Base-by-base conservation (phyloP, 441 rosid genomes). In the Pelargonium fulgidum region DNA sequence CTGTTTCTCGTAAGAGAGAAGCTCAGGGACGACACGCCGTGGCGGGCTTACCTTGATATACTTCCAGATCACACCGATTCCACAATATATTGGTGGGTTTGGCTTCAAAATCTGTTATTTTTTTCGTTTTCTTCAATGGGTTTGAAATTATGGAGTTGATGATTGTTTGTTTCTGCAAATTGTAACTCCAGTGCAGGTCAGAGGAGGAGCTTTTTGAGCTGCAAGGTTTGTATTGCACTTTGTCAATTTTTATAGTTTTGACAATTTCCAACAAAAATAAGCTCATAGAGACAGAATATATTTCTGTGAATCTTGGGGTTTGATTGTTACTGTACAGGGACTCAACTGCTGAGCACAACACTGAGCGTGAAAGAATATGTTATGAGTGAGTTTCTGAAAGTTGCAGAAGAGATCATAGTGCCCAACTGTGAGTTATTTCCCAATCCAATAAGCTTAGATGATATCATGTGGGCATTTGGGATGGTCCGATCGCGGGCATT, bases 161-260 rank as follows among this genome's bases (percentile, higher is more conserved):
- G 54, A 62, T 56, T 50, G 20, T 64, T 64, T 62, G 10, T 52
- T 62, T 70, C 80, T 72, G 79, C 81, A 61, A 75, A 77, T 84
- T 83, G 62, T 17, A 19, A 56, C 63, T 58, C 63, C 97, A 91
- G 97, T 79, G 85, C 97, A 94, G 99, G 97, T 91, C 97, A 77
- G 96, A 91, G 81, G 91, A 89, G 77, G 99, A 91, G 87, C 90
- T 91, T 68, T 86, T 82, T 66, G 89, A 91, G 83, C 85, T 94
- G 73, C 87, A 87, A 87, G 99, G 99, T 93, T 70, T 73, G 82
- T 54, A 9, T 39, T 41, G 41, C n/a, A 52, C 41, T 20, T 58
- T 9, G 33, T 66, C 22, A 39, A 3, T n/a, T 13, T 36, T 20
- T n/a, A 39, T 3, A 39, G 24, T 7, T 33, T 7, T 9, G 19